phyloP scores from a whole-genome alignment of 306 rosid species.

The Vigna unguiculata region DNA sequence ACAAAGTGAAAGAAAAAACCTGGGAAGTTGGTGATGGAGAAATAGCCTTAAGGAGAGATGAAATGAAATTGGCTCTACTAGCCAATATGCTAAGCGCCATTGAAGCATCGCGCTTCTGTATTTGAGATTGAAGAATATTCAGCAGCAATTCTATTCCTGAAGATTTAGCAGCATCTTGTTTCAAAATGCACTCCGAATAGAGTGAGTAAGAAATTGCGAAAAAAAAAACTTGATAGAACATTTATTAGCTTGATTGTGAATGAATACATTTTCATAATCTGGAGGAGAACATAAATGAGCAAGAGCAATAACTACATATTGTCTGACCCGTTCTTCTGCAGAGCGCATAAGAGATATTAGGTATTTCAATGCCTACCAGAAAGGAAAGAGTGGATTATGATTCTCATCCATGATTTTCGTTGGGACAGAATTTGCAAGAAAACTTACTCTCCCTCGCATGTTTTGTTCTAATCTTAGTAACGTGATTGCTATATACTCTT shows the following conservation, averaged over 20 bases:
- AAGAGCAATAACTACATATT: conserved; percentile 79
- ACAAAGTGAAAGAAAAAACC: conserved; percentile 47
- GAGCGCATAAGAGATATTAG: conserved; percentile 72
- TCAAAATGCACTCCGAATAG: conserved; percentile 11
- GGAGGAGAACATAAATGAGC: conserved; percentile 83
- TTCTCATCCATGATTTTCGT: too few relatives aligned
- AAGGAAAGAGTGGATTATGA: conserved; percentile 1
- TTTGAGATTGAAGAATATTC: conserved; percentile 62
- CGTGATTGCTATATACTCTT: too few relatives aligned
- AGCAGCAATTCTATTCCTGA: conserved; percentile 82
- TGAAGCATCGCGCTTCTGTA: conserved; percentile 62
- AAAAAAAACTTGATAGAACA: background rate
- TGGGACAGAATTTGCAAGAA: too few relatives aligned
- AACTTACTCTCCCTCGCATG: too few relatives aligned
- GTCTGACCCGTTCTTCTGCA: conserved; percentile 68
- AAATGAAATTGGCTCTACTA: conserved; percentile 53
- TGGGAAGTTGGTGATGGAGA: conserved; percentile 84
- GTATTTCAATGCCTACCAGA: conserved; percentile 70
- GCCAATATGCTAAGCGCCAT: conserved; percentile 81
- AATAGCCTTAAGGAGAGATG: conserved; percentile 72
- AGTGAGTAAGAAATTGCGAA: background rate
- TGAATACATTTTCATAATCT: conserved; percentile 72
- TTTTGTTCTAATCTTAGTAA: too few relatives aligned
- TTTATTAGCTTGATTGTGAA: conserved; percentile 69
- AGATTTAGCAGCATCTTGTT: conserved; percentile 33